Evolutionary conservation across 306 rosid genomes (phyloP).

Genomic region (Gastrolobium bilobum): DNA sequence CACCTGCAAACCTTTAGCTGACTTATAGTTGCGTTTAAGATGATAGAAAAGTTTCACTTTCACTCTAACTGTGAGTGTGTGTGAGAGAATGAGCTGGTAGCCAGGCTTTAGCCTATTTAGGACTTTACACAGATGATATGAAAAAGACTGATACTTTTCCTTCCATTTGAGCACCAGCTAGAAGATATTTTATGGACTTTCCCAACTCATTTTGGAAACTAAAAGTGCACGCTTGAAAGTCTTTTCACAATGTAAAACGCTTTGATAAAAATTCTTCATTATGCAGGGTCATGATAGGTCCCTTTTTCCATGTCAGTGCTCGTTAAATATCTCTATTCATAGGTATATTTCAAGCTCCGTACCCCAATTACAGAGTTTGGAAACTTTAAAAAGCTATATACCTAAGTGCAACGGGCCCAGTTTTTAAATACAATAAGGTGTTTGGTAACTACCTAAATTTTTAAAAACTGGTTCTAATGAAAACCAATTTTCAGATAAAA

Average conservation of each 20-base stretch:
- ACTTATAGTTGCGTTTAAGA: background rate
- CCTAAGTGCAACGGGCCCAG: background rate
- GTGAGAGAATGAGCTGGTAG: background rate
- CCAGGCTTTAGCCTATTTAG: background rate
- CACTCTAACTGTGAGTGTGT: background rate
- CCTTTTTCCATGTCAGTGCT: background rate
- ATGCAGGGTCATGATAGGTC: slow-evolving; percentile 10
- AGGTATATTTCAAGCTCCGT: slow-evolving; percentile 8
- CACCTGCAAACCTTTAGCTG: background rate
- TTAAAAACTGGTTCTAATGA: background rate
- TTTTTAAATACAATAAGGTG: too few relatives aligned
- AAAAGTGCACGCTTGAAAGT: slow-evolving; percentile 1
- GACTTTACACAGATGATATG: background rate
- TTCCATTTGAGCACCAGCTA: slow-evolving; percentile 1
- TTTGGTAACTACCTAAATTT: background rate
- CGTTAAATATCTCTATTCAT: background rate
- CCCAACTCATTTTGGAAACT: slow-evolving; percentile 12
- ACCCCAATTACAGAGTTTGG: background rate
- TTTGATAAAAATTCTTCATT: slow-evolving; percentile 5
- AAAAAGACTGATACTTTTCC: background rate
- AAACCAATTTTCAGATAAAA: background rate
- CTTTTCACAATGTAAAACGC: background rate
- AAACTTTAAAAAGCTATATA: background rate
- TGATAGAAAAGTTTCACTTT: slow-evolving; percentile 5
- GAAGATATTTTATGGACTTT: background rate